These are phyloP conservation scores for Penicillium sp. DNA, from an alignment of 2,329 filamentous ascomycete species.

Conservation along the genomic window DNA sequence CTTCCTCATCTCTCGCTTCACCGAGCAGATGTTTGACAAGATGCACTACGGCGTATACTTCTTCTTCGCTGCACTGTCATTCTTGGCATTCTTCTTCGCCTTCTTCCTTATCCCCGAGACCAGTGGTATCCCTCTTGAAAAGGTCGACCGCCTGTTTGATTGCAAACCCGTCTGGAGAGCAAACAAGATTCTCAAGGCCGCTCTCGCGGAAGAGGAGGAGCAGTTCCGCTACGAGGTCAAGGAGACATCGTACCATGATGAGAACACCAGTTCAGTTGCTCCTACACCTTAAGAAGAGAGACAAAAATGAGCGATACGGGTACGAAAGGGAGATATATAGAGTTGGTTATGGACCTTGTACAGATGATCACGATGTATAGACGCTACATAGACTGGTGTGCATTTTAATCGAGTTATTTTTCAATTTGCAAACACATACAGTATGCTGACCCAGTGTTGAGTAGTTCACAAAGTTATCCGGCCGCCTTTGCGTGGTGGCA, in stretches of 20 bases:
- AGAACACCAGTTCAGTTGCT: slow-evolving; percentile 10
- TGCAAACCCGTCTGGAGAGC: slow-evolving; percentile 39
- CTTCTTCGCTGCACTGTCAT: slow-evolving; percentile 66
- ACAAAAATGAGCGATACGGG: neutral
- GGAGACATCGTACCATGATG: slow-evolving; percentile 22
- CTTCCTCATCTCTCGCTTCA: slow-evolving; percentile 39
- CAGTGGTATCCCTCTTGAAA: slow-evolving; percentile 64
- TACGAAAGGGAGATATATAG: neutral
- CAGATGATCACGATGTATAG: slow-evolving; percentile 1
- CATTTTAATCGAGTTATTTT: neutral
- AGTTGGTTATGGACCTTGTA: neutral
- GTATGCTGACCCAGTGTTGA: neutral
- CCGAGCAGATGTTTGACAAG: slow-evolving; percentile 42
- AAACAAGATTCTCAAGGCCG: slow-evolving; percentile 35
- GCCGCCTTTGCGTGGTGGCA: too few species aligned
- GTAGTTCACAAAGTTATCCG: neutral
- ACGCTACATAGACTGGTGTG: neutral
- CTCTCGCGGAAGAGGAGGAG: slow-evolving; percentile 38
- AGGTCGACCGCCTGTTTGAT: slow-evolving; percentile 63
- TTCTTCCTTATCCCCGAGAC: slow-evolving; percentile 67
- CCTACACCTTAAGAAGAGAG: neutral
- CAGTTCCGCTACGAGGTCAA: slow-evolving; percentile 35
- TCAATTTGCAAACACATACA: neutral
- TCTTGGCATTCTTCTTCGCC: slow-evolving; percentile 58
- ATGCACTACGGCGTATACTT: slow-evolving; percentile 65